phyloP scores from a whole-genome alignment of 176 grass and related monocot species.

The Ensete ventricosum region DNA sequence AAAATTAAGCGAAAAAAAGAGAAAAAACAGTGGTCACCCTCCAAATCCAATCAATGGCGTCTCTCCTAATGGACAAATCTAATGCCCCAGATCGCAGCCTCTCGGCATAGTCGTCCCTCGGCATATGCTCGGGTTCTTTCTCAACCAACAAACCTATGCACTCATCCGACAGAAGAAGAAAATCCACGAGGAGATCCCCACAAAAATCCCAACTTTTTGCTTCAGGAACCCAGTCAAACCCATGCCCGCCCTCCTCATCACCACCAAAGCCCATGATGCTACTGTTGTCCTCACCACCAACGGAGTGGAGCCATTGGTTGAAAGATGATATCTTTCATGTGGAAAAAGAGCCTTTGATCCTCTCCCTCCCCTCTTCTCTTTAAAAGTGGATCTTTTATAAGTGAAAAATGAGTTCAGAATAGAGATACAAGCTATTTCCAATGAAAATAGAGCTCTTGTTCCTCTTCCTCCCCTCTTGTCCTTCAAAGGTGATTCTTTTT shows the following conservation, averaged over 20 bases:
- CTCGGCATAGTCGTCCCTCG: constrained; percentile 53
- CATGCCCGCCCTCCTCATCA: constrained; percentile 17
- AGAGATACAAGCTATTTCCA: too few relatives aligned
- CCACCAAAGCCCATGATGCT: constrained; percentile 59
- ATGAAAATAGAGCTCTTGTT: too few relatives aligned
- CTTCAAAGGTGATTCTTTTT: too few relatives aligned
- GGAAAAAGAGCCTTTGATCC: not conserved
- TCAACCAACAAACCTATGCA: constrained; percentile 47
- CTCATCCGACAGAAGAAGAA: constrained; percentile 58
- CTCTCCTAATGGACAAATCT: constrained; percentile 58
- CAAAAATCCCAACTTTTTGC: constrained; percentile 21
- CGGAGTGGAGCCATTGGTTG: constrained; percentile 47
- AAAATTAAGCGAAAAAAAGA: not conserved
- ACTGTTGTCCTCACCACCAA: constrained; percentile 77
- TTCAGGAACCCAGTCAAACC: constrained; percentile 13
- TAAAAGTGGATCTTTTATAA: constrained; percentile 2
- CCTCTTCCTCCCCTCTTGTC: too few relatives aligned
- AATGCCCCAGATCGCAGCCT: constrained; percentile 45
- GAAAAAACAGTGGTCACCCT: constrained; percentile 41
- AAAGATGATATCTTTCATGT: constrained; percentile 2
- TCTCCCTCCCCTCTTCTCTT: constrained; percentile 6
- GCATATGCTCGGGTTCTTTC: constrained; percentile 56
- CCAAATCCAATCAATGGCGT: constrained; percentile 91
- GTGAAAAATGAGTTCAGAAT: not conserved
- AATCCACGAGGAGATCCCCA: constrained; percentile 37